Evolutionary conservation across 768 basidiomycete genomes (phyloP), one percentile per base, ranked within the genome.

Genomic region (Phanerochaete sordida): DNA sequence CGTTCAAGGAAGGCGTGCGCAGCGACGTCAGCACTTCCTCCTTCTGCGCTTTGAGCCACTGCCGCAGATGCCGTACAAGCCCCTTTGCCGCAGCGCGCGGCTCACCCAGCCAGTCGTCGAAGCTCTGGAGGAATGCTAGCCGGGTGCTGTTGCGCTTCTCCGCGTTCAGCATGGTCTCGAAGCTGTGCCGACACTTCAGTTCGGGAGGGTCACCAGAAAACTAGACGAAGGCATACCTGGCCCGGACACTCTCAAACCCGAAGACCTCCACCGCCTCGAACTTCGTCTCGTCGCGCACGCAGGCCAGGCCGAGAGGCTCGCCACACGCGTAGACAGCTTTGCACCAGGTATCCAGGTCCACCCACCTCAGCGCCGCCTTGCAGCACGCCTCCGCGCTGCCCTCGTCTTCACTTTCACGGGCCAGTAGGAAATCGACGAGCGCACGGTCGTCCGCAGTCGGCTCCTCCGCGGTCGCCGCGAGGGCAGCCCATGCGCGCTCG

Each of bases 321-420:
- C 33, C 6, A 50, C 66, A 64, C 8, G 27, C 46, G 13, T 58
- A 27, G 1, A 68, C 39, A 1, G 57, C 53, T 0, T 50, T 57
- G 23, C 31, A 15, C 62, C 64, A 67, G 5, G 65, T 44, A 0
- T 28, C 21, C 2, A 57, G 6, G 26, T 64, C 54, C 19, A 48
- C 27, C 61, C 65, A 66, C 1, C n/a, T n/a, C 16, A 21, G 26
- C 0, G 67, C 67, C 6, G 57, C 55, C 6, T n/a, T 43, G 26
- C 56, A 64, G 13, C 64, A 21, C 26, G 27, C 44, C 2, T 56
- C 50, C 30, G 46, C 37, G 9, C 46, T 24, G 7, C 44, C 27
- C 5, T 28, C 23, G 27, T 49, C 47, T 13, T 44, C 4, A 16
- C n/a, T n/a, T 7, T 26, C 27, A 13, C 28, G 21, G 1, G 39